Conservation (phyloP, 2,329 filamentous ascomycete species). For the Teratosphaeria pseudoeucalypti region DNA sequence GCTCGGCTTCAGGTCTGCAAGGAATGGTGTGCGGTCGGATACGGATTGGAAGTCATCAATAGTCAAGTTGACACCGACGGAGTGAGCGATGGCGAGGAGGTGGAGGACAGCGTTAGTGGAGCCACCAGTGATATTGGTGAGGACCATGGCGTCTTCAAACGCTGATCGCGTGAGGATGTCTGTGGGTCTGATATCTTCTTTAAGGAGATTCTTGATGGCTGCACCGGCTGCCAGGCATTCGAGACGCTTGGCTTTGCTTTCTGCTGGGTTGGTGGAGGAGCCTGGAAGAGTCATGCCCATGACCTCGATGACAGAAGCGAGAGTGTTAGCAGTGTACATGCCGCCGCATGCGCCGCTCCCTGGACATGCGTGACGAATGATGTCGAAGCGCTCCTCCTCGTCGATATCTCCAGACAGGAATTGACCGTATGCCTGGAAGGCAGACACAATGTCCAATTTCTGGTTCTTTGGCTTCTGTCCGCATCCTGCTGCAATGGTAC, state of each 20-base stretch:
- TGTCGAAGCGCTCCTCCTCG: slow-evolving; percentile 86
- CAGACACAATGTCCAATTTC: slow-evolving; percentile 67
- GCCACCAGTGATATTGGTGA: slow-evolving; percentile 41
- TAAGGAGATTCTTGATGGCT: slow-evolving; percentile 41
- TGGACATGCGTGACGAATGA: slow-evolving; percentile 84
- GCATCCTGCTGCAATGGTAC: slow-evolving; percentile 86
- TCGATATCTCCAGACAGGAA: slow-evolving; percentile 85
- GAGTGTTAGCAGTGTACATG: slow-evolving; percentile 52
- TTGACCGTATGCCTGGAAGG: slow-evolving; percentile 95
- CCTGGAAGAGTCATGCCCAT: slow-evolving; percentile 43
- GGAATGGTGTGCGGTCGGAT: slow-evolving; percentile 39
- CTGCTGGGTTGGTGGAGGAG: slow-evolving; percentile 41
- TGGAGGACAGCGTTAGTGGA: slow-evolving; percentile 43
- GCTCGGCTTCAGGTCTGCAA: slow-evolving; percentile 42
- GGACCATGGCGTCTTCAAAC: slow-evolving; percentile 42
- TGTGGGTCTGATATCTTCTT: slow-evolving; percentile 39
- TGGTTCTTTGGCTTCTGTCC: slow-evolving; percentile 58
- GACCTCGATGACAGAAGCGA: slow-evolving; percentile 41
- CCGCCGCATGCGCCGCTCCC: slow-evolving; percentile 76
- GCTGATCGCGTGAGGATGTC: slow-evolving; percentile 41
- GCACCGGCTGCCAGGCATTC: slow-evolving; percentile 41
- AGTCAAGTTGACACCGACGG: slow-evolving; percentile 37
- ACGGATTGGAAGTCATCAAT: slow-evolving; percentile 44
- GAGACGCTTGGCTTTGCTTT: slow-evolving; percentile 40
- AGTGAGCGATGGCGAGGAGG: slow-evolving; percentile 42